Evolutionary conservation across 805 yeast genomes (phyloP), one percentile per base, ranked within the genome.

Genomic region (Metschnikowia continentalis): DNA sequence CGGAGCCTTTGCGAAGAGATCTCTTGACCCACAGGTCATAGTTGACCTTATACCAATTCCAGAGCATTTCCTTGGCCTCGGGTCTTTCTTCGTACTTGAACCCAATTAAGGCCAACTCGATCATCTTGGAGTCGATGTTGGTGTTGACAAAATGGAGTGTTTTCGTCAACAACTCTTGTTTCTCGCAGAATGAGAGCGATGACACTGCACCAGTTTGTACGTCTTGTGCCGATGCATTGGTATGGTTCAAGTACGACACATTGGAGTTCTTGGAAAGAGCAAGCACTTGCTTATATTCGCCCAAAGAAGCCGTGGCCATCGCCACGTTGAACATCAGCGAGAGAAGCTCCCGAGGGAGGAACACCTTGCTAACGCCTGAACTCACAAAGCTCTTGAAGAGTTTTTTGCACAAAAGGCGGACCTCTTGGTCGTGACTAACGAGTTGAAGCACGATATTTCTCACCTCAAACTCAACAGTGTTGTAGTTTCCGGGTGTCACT

Each of bases 91-190:
- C 62, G 68, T 72, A 61, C 67, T 72, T 55, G 76, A 66, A 47
- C 11, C 90, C 90, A 35, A 82, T 61, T n/a, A 85, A 64, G 0
- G 80, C 82, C 47, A 79, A 58, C 57, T 83, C 90, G 40, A 83
- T 75, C 59, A 79, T 62, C 30, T 70, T 72, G 7, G 78, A 70
- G 55, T 81, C 86, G 48, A 82, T 76, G 60, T 83, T 84, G 42
- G 78, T 77, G 48, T 67, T 63, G 13, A 84, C 79, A 60, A 77
- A 84, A 54, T 82, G 82, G 54, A 85, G 70, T 0, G 83, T 74
- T 59, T 82, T 80, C 36, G 70, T 68, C 30, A 80, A 71, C 50
- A 84, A 62, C 14, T 78, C 80, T 7, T 62, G 64, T 44, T 75
- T 73, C 10, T 65, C 57, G 20, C 75, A 72, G 58, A 75, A 83